Conservation (phyloP, 1,139 yeast genomes). For the Trichomonascaceae sp. region DNA sequence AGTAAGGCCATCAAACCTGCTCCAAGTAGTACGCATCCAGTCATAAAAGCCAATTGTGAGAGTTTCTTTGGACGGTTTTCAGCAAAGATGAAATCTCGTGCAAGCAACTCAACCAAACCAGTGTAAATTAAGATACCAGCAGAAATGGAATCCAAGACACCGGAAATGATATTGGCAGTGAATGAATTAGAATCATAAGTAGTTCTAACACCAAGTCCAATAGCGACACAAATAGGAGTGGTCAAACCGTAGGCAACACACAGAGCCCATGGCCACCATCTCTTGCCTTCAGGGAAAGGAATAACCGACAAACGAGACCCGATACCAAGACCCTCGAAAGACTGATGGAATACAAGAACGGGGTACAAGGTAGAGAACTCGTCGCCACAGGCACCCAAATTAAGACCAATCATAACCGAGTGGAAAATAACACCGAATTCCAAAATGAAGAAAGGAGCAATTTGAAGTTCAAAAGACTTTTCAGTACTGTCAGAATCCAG, state of each 20-base stretch:
- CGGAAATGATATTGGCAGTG: slow-evolving; percentile 58
- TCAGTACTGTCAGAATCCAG: slow-evolving; percentile 45
- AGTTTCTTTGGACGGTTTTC: slow-evolving; percentile 30
- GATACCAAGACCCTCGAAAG: slow-evolving; percentile 86
- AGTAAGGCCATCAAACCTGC: slow-evolving; percentile 78
- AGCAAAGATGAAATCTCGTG: slow-evolving; percentile 65
- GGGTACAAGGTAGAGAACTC: slow-evolving; percentile 62
- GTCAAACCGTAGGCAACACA: slow-evolving; percentile 55
- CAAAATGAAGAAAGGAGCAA: slow-evolving; percentile 44
- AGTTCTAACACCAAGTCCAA: slow-evolving; percentile 75
- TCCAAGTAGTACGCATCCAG: slow-evolving; percentile 48
- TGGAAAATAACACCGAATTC: slow-evolving; percentile 80
- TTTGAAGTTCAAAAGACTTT: slow-evolving; percentile 61
- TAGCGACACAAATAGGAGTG: slow-evolving; percentile 76
- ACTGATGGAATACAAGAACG: slow-evolving; percentile 82
- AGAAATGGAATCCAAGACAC: slow-evolving; percentile 78
- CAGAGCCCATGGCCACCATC: slow-evolving; percentile 53
- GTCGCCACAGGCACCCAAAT: slow-evolving; percentile 63
- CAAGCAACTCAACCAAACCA: slow-evolving; percentile 77
- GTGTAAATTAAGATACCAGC: slow-evolving; percentile 79
- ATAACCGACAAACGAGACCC: slow-evolving; percentile 76
- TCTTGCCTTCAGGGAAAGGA: slow-evolving; percentile 38
- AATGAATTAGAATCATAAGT: slow-evolving; percentile 48
- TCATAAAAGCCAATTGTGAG: slow-evolving; percentile 34
- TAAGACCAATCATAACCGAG: slow-evolving; percentile 70